Evolutionary conservation across 768 basidiomycete genomes (phyloP), one percentile per base, ranked within the genome.

Genomic region (Leccinum subtestaceum): DNA sequence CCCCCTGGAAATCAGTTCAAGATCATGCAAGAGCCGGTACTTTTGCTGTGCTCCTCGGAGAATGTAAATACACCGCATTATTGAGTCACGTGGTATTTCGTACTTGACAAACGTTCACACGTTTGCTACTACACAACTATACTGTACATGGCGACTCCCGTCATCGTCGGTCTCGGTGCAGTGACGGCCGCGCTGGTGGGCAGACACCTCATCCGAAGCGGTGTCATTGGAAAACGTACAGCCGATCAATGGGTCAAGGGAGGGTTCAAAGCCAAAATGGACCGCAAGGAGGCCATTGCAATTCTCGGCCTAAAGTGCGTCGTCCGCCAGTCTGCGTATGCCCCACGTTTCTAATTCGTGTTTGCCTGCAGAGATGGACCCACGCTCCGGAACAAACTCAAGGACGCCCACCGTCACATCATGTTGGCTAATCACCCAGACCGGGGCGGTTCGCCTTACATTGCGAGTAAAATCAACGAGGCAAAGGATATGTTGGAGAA

Each of bases 361-460:
- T 11, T 21, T 45, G 19, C 43, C 36, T 17, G 43, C 43, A 45
- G 43, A 21, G 43, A 45, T 45, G 43, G 91, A 82, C 46, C 91
- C 10, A 79, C 78, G 57, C 76, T 96, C n/a, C 82, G 84, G n/a
- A 83, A 71, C 55, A 85, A 80, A 72, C 72, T 98, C 58, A 98
- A 98, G 77, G 96, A 98, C 66, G 95, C 97, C 0, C 97, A 99
- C 76, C 86, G 96, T 56, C 85, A 89, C 38, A 91, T 99, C 65
- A 99, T 99, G 97, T 82, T 98, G 53, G 91, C 94, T 27, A 99
- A 99, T 76, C 97, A 99, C 77, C 97, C 97, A 11, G 97, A 99
- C 79, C 83, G 97, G 61, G 97, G 97, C 34, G 97, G 97, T 31
- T 92, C 95, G n/a, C 97, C 97, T 7, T 99, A 98, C 75, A 77